A percentile compares a stretch with the other conserved stretches of the same genome.
These are phyloP conservation scores for Tanozyma kutaoensis DNA, from an alignment of 805 yeast species.

Conservation along the genomic window DNA sequence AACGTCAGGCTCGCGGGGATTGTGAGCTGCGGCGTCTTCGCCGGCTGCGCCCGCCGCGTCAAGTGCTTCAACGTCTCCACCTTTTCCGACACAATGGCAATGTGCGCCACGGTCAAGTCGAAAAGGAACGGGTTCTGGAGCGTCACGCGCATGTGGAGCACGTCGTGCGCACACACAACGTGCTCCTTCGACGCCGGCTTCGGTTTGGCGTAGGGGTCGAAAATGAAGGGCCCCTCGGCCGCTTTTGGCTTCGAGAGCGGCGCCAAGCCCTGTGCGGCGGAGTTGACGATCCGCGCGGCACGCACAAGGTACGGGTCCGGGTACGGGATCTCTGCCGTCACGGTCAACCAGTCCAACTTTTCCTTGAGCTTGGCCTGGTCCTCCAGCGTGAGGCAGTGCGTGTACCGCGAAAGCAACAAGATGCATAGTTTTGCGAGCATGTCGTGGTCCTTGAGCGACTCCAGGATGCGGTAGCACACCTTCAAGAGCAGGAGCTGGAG, in stretches of 20 bases:
- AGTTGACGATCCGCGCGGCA: neutral
- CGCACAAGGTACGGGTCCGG: conserved; percentile 69
- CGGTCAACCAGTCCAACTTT: conserved; percentile 12
- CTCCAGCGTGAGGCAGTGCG: conserved; percentile 36
- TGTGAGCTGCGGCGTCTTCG: too few species aligned
- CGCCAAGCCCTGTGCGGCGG: conserved; percentile 8
- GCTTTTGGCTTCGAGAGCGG: conserved; percentile 68
- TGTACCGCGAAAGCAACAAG: conserved; percentile 40
- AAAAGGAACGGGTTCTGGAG: conserved; percentile 75
- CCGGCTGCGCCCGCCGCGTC: too few species aligned
- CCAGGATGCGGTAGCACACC: conserved; percentile 39
- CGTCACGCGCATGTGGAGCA: conserved; percentile 38
- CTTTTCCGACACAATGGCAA: conserved; percentile 24
- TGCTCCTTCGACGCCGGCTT: conserved; percentile 33
- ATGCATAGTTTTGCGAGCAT: conserved; percentile 32
- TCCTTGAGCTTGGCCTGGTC: conserved; percentile 41
- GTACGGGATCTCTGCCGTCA: conserved; percentile 21
- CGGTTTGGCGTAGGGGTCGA: conserved; percentile 37
- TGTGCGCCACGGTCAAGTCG: conserved; percentile 45
- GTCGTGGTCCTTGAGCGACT: conserved; percentile 31
- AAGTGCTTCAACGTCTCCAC: conserved; percentile 14
- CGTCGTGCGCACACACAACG: conserved; percentile 31
- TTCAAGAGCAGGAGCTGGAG: conserved; percentile 44
- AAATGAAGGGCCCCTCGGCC: conserved; percentile 25
- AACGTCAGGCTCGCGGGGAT: too few species aligned